A percentile compares a stretch with the other conserved stretches of the same genome.
Evolutionary conservation across 371 early-diverging fungal genomes (phyloP).

Genomic region (Mortierella sp.): DNA sequence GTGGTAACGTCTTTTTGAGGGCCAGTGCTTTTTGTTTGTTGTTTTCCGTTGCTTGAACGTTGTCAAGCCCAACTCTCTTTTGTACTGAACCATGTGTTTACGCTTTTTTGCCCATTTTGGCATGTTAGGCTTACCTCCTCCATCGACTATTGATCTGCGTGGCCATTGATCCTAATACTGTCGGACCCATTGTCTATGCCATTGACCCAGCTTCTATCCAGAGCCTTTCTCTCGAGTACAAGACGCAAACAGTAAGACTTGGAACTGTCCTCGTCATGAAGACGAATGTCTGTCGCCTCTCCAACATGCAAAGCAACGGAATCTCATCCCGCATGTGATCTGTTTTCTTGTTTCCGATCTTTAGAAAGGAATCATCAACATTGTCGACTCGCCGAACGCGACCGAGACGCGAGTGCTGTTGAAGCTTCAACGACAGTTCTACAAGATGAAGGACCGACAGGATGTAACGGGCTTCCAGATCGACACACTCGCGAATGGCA

Average conservation of each 20-base stretch:
- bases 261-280: neutral
- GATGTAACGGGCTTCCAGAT: slow-evolving; percentile 37
- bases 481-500: slow-evolving; percentile 24
- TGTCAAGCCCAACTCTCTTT: no score
- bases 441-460: slow-evolving; percentile 24
- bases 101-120: slow-evolving; percentile 7
- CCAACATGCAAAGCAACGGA: no score
- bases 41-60: no score
- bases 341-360: neutral
- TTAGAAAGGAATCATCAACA: slow-evolving; percentile 36
- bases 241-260: slow-evolving; percentile 33
- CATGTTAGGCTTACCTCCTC: slow-evolving; percentile 20
- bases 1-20: no score
- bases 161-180: slow-evolving; percentile 25
- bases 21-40: no score
- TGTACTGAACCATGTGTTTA: no score
- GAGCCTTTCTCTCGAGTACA: slow-evolving; percentile 29
- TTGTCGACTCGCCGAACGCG: slow-evolving; percentile 32
- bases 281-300: no score
- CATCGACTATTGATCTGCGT: slow-evolving; percentile 21
- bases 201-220: slow-evolving; percentile 29
- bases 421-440: slow-evolving; percentile 42
- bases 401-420: slow-evolving; percentile 31
- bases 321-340: neutral
- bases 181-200: slow-evolving; percentile 24